Percentiles rank a stretch among this genome's conserved stretches.
Conservation (phyloP, 352 stramenopile species). For the Phytopythium helicoides region DNA sequence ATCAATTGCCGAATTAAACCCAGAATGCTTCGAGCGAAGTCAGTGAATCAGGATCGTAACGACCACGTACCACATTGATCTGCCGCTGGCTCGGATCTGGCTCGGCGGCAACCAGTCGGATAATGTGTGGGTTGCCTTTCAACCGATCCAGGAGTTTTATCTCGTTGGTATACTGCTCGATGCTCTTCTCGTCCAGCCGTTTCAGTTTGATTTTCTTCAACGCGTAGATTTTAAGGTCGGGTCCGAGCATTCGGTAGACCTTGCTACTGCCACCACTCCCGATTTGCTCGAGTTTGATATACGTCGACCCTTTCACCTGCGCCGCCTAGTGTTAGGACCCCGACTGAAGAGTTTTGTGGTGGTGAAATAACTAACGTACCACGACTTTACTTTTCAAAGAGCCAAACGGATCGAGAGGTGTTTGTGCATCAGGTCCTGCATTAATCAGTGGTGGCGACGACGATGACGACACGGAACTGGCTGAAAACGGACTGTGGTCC, state of each 20-base stretch:
- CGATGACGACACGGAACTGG: conserved; percentile 48
- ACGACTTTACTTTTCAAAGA: conserved; percentile 59
- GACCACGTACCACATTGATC: conserved; percentile 62
- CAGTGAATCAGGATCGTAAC: not conserved
- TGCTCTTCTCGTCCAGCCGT: conserved; percentile 84
- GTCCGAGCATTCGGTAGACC: conserved; percentile 94
- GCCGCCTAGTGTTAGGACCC: conserved; percentile 6
- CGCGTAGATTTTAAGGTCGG: conserved; percentile 94
- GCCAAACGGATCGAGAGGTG: conserved; percentile 39
- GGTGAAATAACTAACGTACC: conserved; percentile 20
- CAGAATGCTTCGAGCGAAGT: too few species aligned
- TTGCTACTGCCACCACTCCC: conserved; percentile 97
- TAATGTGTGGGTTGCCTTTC: conserved; percentile 95
- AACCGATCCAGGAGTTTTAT: conserved; percentile 94
- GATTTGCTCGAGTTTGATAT: conserved; percentile 96
- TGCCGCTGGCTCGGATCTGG: conserved; percentile 82
- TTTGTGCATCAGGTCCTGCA: conserved; percentile 14
- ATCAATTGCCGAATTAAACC: too few species aligned
- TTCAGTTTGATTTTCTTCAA: conserved; percentile 98
- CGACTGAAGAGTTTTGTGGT: not conserved
- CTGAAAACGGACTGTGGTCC: conserved; percentile 37
- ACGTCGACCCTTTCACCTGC: conserved; percentile 89
- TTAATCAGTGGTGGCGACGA: conserved; percentile 46
- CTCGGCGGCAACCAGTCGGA: conserved; percentile 93
- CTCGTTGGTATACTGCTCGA: conserved; percentile 97